Base-by-base conservation (phyloP, 2,329 filamentous ascomycete genomes). In the Spiromastix sp. region DNA sequence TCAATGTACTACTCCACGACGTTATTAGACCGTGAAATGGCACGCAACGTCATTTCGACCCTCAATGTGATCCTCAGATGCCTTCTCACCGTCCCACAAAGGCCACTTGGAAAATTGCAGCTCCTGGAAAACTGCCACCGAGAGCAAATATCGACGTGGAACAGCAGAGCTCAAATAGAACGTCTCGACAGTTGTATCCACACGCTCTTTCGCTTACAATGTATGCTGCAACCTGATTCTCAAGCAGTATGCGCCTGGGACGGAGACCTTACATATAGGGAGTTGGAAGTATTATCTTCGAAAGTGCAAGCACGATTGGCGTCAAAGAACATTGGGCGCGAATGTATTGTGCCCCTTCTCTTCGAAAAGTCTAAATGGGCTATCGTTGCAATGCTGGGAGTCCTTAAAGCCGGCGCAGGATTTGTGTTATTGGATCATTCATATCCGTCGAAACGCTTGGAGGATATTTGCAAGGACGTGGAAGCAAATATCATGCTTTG, bases 241-340 rank as follows among this genome's bases (percentile, higher is more conserved):
- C 27, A 30, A 8, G 47, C 47, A 3, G 36, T 49, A 10, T 29
- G 32, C 25, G 36, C 44, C 11, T 47, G 42, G 40, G 46, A 49
- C 19, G 42, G 40, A 8, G 28, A 32, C 17, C 28, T 37, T 16
- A 37, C 33, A 24, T 48, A 40, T 30, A 24, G 27, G 13, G 32
- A 43, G 20, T 22, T 46, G 15, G 40, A 48, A 20, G 22, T 34
- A n/a, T 33, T 49, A 20, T 51, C 53, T 5, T 41, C 36, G 9
- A 33, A 18, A 9, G 19, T 42, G n/a, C 35, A 30, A 10, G 18
- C 12, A 11, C 11, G 25, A n/a, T 36, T 48, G 5, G 18, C 27
- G 13, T 9, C 17, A 4, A 13, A 57, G 32, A 48, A 48, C 5
- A 46, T 53, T 16, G 30, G 44, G 37, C 11, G 37, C 25, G 35